Evolutionary conservation across 331 rosid genomes (phyloP), one percentile per base, ranked within the genome.

Genomic region (Rosa hybrid): DNA sequence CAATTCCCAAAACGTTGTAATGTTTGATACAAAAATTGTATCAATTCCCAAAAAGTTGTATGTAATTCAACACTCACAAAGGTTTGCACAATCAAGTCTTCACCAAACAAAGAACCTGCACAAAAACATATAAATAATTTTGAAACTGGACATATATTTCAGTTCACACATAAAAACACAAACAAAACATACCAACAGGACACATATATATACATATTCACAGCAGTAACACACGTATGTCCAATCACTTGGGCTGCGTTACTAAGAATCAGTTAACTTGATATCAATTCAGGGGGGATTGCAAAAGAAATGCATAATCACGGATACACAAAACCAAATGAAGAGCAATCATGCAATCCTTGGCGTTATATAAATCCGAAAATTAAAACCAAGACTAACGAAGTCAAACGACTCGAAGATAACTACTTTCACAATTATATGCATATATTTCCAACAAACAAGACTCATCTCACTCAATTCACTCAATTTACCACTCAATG

Each of bases 201-300:
- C 27, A 25, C 27, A 25, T 25, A 25, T 25, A 25, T 25, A 25
- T 25, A 25, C 27, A 25, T 25, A 25, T 25, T 25, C 27, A 25
- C 27, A 25, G 27, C 27, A 25, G 27, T 25, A 25, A 25, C 27
- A 25, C 48, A 86, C 91, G 71, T 95, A 95, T 7, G 88, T 89
- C 99, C 99, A 95, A 78, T 95, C 99, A 80, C 88, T 90, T 68
- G 97, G 88, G 91, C 99, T 93, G 90, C 87, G 81, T 60, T 64
- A 88, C 81, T 78, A 80, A 51, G 72, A 64, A 84, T 83, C 77
- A 85, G 89, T 85, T 68, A 80, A 77, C 72, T 71, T 34, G 27
- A 76, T 45, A 67, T 74, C 18, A 79, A 62, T 72, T 81, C 50
- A 51, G 30, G 7, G n/a, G 30, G 13, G 13, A 45, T 65, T 50